These are phyloP conservation scores for Sedum album DNA, from an alignment of 164 flowering plant genomes.

Conservation along the genomic window DNA sequence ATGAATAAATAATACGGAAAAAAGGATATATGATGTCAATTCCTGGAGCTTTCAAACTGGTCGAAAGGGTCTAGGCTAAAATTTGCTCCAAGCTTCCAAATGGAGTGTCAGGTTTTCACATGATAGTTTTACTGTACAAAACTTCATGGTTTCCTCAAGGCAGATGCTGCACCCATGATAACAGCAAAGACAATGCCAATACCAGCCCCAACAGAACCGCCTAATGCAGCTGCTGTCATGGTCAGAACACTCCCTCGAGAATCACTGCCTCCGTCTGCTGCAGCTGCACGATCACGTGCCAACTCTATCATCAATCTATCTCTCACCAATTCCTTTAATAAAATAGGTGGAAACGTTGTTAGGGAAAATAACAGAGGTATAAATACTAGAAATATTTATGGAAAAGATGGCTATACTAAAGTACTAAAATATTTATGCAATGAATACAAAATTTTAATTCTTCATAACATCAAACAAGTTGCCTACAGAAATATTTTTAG, in stretches of 20 bases:
- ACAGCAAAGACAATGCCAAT: conserved; percentile 77
- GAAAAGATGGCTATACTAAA: background rate
- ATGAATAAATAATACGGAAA: too few species aligned
- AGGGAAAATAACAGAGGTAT: background rate
- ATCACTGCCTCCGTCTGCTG: conserved; percentile 29
- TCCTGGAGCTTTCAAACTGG: too few species aligned
- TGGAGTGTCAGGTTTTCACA: too few species aligned
- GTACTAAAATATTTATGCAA: background rate
- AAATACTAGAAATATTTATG: background rate
- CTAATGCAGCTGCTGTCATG: conserved; percentile 63
- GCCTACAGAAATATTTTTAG: background rate
- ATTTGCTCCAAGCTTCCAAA: too few species aligned
- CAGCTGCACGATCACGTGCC: conserved; percentile 44
- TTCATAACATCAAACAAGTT: background rate
- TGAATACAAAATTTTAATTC: background rate
- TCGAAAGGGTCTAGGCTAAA: too few species aligned
- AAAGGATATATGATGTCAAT: too few species aligned
- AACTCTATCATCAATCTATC: conserved; percentile 60
- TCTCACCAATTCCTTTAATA: conserved; percentile 55
- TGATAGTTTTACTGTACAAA: background rate
- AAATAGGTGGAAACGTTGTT: background rate
- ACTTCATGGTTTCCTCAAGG: conserved; percentile 84
- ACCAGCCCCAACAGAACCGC: conserved; percentile 89
- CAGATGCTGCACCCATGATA: conserved; percentile 97
- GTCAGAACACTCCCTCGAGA: conserved; percentile 44